Percentiles rank a stretch among this genome's conserved stretches.
These are phyloP conservation scores for Hypoxylon sp. DNA, from an alignment of 2,329 filamentous ascomycete species.

Conservation along the genomic window DNA sequence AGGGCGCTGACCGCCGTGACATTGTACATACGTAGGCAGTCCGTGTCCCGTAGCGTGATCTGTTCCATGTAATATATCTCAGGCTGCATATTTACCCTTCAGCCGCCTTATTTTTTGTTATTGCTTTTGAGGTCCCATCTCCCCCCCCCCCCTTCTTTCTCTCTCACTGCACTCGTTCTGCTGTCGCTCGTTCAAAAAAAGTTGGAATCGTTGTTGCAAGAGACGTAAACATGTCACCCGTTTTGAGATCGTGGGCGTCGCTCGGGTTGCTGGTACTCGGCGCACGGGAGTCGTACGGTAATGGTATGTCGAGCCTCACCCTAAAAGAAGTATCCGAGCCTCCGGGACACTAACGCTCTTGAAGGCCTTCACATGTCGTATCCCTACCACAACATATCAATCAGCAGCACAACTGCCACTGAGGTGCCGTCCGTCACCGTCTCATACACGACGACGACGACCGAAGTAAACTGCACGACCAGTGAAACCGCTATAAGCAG, in stretches of 20 bases:
- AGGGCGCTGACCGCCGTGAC: conserved; percentile 1
- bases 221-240: conserved; percentile 35
- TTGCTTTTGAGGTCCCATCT: conserved; percentile 6
- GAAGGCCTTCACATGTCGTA: conserved; percentile 21
- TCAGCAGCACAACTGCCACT: conserved; percentile 1
- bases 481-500: background rate
- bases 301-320: conserved; percentile 34
- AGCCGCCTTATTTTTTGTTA: conserved; percentile 1
- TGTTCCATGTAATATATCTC: background rate
- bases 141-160: too few relatives aligned
- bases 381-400: conserved; percentile 20
- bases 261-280: conserved; percentile 35
- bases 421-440: conserved; percentile 2
- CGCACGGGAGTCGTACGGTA: conserved; percentile 23
- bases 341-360: conserved; percentile 11
- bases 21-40: background rate
- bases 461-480: conserved; percentile 11
- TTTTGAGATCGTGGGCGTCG: conserved; percentile 26
- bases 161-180: conserved; percentile 26
- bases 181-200: conserved; percentile 39
- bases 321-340: background rate
- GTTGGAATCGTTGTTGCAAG: conserved; percentile 19
- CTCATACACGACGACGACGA: conserved; percentile 16
- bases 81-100: background rate
- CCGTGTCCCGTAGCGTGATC: background rate